Conservation (phyloP, 805 yeast genomes). For the Kazachstania taianensis region DNA sequence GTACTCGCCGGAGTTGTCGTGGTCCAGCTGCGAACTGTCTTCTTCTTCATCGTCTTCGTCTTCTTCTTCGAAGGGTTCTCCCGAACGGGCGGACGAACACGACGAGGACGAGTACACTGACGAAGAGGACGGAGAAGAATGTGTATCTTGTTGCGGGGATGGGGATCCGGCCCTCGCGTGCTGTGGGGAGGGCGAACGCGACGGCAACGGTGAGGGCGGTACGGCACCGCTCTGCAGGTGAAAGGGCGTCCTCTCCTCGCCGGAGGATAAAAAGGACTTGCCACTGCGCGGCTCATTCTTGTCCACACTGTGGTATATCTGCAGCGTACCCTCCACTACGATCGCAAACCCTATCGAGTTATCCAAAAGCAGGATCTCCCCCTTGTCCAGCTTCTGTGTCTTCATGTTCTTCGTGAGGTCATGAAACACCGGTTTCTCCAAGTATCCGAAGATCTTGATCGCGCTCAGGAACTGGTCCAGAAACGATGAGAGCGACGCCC, state of each 20-base stretch:
- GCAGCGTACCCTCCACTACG: conserved; percentile 84
- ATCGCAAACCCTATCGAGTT: conserved; percentile 78
- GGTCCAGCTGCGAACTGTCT: not conserved
- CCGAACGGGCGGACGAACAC: conserved; percentile 7
- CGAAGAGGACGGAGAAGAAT: no score
- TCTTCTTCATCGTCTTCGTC: conserved; percentile 3
- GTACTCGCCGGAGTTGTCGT: conserved; percentile 7
- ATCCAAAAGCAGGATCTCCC: conserved; percentile 66
- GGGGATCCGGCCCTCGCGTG: no score
- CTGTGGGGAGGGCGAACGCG: no score
- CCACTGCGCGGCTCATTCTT: no score
- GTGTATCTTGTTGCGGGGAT: not conserved
- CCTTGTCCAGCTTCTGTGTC: conserved; percentile 69
- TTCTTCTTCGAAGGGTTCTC: conserved; percentile 2
- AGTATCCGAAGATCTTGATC: conserved; percentile 85
- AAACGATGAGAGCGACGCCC: conserved; percentile 46
- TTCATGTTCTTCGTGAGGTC: conserved; percentile 88
- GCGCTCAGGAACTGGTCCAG: conserved; percentile 85
- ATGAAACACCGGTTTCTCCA: conserved; percentile 83
- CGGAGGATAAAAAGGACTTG: no score
- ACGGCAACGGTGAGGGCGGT: not conserved
- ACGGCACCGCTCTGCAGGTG: not conserved
- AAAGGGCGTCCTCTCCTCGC: not conserved
- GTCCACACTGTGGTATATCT: conserved; percentile 44
- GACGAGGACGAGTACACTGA: no score